phyloP scores from a whole-genome alignment of 2,329 filamentous ascomycete genomes.

The Graphilbum fragrans region DNA sequence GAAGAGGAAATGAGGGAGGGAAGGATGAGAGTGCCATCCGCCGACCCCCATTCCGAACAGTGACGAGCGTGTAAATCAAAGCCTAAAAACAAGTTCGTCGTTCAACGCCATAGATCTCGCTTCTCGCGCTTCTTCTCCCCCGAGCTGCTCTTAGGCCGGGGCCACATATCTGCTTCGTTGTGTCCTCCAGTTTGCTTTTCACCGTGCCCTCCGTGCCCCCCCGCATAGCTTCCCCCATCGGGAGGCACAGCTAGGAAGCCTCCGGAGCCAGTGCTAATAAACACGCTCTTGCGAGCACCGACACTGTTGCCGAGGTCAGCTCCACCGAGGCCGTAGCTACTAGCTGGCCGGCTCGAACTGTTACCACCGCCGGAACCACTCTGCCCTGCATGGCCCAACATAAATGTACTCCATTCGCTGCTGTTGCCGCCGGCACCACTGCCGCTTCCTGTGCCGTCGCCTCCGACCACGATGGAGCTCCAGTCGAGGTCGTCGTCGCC shows the following conservation, averaged over 20 bases:
- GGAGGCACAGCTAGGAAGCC: slow-evolving; percentile 41
- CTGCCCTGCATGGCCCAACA: slow-evolving; percentile 1
- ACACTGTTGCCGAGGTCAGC: slow-evolving; percentile 39
- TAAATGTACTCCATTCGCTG: slow-evolving; percentile 6
- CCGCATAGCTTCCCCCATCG: slow-evolving; percentile 10
- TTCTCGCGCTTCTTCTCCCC: slow-evolving; percentile 24
- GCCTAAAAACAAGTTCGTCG: background rate
- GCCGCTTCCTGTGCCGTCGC: slow-evolving; percentile 11
- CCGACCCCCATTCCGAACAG: background rate
- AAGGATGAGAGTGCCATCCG: too few relatives aligned
- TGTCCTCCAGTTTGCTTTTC: slow-evolving; percentile 4
- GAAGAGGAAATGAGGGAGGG: too few relatives aligned
- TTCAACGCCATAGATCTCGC: slow-evolving; percentile 30
- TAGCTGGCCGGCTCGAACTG: slow-evolving; percentile 30
- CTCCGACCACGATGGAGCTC: slow-evolving; percentile 41
- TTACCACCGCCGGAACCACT: slow-evolving; percentile 12
- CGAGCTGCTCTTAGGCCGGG: slow-evolving; percentile 29
- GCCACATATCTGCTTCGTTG: slow-evolving; percentile 25
- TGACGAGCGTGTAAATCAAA: background rate
- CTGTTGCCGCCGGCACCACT: slow-evolving; percentile 10
- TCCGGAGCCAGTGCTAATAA: slow-evolving; percentile 38
- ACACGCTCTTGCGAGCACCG: slow-evolving; percentile 40
- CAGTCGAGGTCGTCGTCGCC: slow-evolving; percentile 45
- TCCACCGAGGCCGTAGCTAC: slow-evolving; percentile 44
- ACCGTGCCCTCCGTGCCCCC: slow-evolving; percentile 5